Percentiles rank a stretch among this genome's conserved stretches.
These are phyloP conservation scores for Populus alba DNA, from an alignment of 345 rosid species.

Conservation along the genomic window DNA sequence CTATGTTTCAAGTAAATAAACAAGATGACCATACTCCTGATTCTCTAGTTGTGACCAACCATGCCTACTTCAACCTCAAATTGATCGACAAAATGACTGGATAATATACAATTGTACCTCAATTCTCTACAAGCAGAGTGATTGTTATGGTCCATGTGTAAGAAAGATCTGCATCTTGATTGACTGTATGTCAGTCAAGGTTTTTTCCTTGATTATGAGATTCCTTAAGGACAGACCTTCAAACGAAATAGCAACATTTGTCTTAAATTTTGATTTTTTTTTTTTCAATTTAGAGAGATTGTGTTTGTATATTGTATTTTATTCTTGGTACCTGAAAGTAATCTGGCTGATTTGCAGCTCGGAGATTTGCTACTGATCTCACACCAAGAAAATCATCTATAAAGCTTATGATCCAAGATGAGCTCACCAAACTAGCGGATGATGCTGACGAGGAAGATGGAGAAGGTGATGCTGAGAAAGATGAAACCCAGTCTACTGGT, in stretches of 20 bases:
- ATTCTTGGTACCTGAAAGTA: background rate
- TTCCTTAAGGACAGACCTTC: background rate
- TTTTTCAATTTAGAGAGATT: no score
- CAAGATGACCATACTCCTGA: background rate
- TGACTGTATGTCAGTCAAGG: background rate
- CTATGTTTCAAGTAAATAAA: background rate
- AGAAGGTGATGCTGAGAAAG: conserved; percentile 40
- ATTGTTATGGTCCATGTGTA: background rate
- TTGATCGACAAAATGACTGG: background rate
- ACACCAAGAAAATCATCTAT: conserved; percentile 61
- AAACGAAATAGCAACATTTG: background rate
- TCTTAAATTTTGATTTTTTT: no score
- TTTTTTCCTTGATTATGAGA: no score
- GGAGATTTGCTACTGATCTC: conserved; percentile 44
- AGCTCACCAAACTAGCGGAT: conserved; percentile 83
- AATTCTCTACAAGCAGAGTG: background rate
- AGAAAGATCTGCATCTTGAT: background rate
- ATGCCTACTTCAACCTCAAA: background rate
- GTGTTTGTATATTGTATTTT: background rate
- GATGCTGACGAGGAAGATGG: conserved; percentile 67
- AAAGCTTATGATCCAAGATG: conserved; percentile 81
- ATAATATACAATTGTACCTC: background rate
- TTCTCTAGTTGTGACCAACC: background rate
- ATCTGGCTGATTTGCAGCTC: conserved; percentile 42
- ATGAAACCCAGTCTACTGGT: conserved; percentile 15